These are phyloP conservation scores for Rhodomyrtus tomentosa DNA, from an alignment of 345 rosid genomes.

Conservation along the genomic window DNA sequence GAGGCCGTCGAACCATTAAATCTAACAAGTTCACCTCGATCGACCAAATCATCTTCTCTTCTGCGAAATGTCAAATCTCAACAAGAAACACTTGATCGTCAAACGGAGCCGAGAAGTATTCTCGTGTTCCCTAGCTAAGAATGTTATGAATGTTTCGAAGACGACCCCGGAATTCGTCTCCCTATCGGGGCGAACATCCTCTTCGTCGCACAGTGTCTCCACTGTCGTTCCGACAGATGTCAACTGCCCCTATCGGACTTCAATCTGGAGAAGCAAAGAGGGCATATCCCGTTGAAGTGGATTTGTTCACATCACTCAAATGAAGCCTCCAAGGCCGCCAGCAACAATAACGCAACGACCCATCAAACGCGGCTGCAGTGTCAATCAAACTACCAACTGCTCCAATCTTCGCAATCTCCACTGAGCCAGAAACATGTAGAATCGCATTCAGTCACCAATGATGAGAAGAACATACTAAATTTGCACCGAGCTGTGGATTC, in stretches of 20 bases:
- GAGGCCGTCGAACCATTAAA: neutral
- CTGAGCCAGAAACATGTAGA: neutral
- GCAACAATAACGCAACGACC: neutral
- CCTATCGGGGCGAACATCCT: too few relatives aligned
- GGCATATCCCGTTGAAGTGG: neutral
- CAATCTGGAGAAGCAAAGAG: neutral
- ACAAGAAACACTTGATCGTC: neutral
- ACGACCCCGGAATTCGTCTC: neutral
- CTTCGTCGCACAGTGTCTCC: too few relatives aligned
- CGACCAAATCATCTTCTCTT: neutral
- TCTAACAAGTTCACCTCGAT: neutral
- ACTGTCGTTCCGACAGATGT: too few relatives aligned
- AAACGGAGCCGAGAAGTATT: neutral
- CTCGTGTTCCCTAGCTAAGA: neutral
- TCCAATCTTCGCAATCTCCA: neutral
- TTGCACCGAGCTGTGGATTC: neutral
- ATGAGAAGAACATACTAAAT: neutral
- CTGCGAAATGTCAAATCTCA: neutral
- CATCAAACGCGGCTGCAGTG: neutral
- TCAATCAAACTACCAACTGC: neutral
- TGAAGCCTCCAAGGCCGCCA: neutral
- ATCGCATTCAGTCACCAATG: neutral
- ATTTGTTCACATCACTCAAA: neutral
- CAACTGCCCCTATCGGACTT: too few relatives aligned
- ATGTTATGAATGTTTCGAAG: neutral